Evolutionary conservation across 1,284 basidiomycete species (phyloP), one percentile per base, ranked within the genome.

Genomic region (Mycena sp.): DNA sequence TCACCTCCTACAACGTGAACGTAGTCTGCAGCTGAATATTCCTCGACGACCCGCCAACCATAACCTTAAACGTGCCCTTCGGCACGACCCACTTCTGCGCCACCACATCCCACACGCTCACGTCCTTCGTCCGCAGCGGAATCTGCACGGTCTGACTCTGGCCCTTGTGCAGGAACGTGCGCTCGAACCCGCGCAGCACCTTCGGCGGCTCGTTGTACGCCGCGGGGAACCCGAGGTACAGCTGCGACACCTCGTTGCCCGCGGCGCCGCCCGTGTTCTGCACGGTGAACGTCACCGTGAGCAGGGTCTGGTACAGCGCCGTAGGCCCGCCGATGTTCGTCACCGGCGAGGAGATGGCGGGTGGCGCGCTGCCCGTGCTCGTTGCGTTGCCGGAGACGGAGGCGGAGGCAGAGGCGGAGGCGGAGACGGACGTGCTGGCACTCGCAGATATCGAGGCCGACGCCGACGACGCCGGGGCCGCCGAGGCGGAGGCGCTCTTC

Each of bases 141-240:
- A 91, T 81, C 0, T 78, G 81, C 1, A 86, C 85, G 0, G 67
- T 73, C 59, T 71, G 74, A 6, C 75, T 82, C 66, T 86, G 73
- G 0, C 85, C 86, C 1, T 86, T 78, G 0, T 69, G 58, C 1
- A 89, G 65, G n/a, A 79, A 79, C 4, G 87, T 73, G 61, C 87
- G 78, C n/a, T 84, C 84, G 74, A 92, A 91, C 2, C 89, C 89
- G 69, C 83, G 86, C 32, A 92, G 76, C 48, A 89, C 71, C 10
- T 81, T 82, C 0, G 89, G 90, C 1, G 89, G 87, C 62, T 87
- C 83, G 17, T 78, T 78, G 2, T 87, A 79, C 2, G 12, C 19
- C 10, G 25, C 5, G 14, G 61, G 61, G 61, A 63, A 63, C 7
- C 28, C 32, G 51, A 67, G 46, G 41, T 63, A 66, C 7, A 61